These are phyloP conservation scores for Metarhizium humberi DNA, from an alignment of 2,329 filamentous ascomycete species.

Conservation along the genomic window DNA sequence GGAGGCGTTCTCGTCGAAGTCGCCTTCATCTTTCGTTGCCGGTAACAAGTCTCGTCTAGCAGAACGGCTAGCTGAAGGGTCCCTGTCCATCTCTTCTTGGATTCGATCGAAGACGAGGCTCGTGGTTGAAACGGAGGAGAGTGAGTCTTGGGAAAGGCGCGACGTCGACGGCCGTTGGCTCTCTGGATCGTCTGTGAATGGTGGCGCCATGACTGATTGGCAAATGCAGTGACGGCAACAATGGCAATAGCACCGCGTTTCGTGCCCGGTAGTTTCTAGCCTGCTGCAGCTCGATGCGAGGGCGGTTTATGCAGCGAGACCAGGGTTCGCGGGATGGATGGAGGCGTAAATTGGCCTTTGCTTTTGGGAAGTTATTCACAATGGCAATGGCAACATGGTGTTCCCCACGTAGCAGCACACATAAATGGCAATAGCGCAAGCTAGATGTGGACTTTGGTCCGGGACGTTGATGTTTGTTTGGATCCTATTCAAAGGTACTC, in stretches of 20 bases:
- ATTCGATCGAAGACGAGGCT: conserved; percentile 75
- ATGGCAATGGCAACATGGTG: not conserved
- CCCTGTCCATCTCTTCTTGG: conserved; percentile 41
- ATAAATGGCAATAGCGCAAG: not conserved
- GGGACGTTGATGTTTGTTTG: not conserved
- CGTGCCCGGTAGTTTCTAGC: no score
- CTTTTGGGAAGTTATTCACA: not conserved
- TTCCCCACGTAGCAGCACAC: not conserved
- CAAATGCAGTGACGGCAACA: not conserved
- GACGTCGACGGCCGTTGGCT: conserved; percentile 6
- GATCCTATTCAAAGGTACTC: not conserved
- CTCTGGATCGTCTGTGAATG: conserved; percentile 10
- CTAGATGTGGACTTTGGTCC: not conserved
- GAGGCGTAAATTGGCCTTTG: not conserved
- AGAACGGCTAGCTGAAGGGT: conserved; percentile 10
- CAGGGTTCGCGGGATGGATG: not conserved
- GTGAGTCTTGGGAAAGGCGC: conserved; percentile 43
- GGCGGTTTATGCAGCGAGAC: not conserved
- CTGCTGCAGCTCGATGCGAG: no score
- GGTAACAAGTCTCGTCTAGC: conserved; percentile 13
- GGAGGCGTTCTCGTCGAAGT: conserved; percentile 22
- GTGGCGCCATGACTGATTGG: conserved; percentile 1
- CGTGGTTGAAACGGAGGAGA: conserved; percentile 73
- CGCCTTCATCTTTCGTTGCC: conserved; percentile 22
- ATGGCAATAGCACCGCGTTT: no score